These are phyloP conservation scores for Populus hybrid DNA, from an alignment of 441 rosid genomes.

Conservation along the genomic window DNA sequence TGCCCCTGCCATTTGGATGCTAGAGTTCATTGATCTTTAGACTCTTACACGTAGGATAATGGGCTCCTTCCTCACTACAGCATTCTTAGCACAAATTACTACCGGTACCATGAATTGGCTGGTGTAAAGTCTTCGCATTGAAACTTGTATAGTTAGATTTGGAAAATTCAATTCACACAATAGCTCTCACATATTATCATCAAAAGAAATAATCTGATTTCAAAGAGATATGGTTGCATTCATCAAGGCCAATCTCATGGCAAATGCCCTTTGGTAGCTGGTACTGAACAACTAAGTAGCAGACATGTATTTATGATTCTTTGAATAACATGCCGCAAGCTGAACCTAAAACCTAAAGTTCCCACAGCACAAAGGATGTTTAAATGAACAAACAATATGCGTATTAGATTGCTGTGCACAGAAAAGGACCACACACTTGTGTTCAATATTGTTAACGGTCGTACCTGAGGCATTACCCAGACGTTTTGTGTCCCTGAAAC, in stretches of 20 bases:
- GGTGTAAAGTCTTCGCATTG: neutral
- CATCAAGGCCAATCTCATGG: neutral
- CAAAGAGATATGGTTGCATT: neutral
- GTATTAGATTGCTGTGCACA: neutral
- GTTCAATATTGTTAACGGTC: neutral
- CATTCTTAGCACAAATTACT: neutral
- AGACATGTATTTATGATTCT: neutral
- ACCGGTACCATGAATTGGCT: neutral
- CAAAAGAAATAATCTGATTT: neutral
- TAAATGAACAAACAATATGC: slow-evolving; percentile 2
- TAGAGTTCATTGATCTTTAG: neutral
- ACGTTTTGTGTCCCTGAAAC: slow-evolving; percentile 80
- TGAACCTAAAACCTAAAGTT: neutral
- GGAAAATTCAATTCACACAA: neutral
- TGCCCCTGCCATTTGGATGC: neutral
- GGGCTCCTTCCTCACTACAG: neutral
- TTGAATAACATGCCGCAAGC: slow-evolving; percentile 6
- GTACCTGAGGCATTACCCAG: slow-evolving; percentile 96
- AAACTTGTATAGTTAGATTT: neutral
- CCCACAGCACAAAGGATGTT: neutral
- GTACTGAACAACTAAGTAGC: neutral
- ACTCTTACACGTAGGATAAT: neutral
- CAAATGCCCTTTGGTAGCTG: neutral
- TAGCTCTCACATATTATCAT: neutral
- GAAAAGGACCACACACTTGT: neutral